A percentile compares a stretch with the other conserved stretches of the same genome.
Conservation (phyloP, 2,329 filamentous ascomycete species). For the Coniochaeta sp. region DNA sequence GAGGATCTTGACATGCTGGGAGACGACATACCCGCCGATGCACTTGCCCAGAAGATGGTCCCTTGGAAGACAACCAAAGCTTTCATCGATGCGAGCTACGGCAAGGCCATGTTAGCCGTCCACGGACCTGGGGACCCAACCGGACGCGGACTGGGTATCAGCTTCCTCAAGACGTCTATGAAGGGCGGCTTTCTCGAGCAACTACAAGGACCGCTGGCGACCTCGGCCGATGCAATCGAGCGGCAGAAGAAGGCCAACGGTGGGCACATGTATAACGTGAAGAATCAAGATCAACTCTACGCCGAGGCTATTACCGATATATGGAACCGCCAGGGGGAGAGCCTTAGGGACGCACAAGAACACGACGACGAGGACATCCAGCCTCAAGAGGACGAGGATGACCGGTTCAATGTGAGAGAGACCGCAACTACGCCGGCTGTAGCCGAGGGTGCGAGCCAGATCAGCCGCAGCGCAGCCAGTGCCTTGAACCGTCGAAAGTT, state of each 20-base stretch:
- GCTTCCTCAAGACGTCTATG: slow-evolving; percentile 97
- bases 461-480: slow-evolving; percentile 64
- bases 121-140: slow-evolving; percentile 94
- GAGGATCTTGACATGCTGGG: slow-evolving; percentile 57
- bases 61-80: slow-evolving; percentile 97
- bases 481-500: slow-evolving; percentile 60
- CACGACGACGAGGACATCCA: slow-evolving; percentile 56
- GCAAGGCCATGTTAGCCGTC: slow-evolving; percentile 93
- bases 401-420: slow-evolving; percentile 61
- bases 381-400: slow-evolving; percentile 53
- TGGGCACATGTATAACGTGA: slow-evolving; percentile 96
- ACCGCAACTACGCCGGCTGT: slow-evolving; percentile 33
- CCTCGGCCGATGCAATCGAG: slow-evolving; percentile 76
- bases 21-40: slow-evolving; percentile 60
- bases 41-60: slow-evolving; percentile 79
- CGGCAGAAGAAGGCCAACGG: slow-evolving; percentile 84
- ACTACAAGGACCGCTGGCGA: slow-evolving; percentile 57
- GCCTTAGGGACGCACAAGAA: slow-evolving; percentile 65
- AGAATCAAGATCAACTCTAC: slow-evolving; percentile 86
- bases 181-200: slow-evolving; percentile 91
- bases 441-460: slow-evolving; percentile 67
- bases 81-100: slow-evolving; percentile 86
- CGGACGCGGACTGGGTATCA: slow-evolving; percentile 87
- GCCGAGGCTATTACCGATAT: slow-evolving; percentile 86
- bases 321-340: slow-evolving; percentile 81